A percentile compares a stretch with the other conserved stretches of the same genome.
phyloP scores from a whole-genome alignment of 768 basidiomycete species.

The Kwoniella sp. region DNA sequence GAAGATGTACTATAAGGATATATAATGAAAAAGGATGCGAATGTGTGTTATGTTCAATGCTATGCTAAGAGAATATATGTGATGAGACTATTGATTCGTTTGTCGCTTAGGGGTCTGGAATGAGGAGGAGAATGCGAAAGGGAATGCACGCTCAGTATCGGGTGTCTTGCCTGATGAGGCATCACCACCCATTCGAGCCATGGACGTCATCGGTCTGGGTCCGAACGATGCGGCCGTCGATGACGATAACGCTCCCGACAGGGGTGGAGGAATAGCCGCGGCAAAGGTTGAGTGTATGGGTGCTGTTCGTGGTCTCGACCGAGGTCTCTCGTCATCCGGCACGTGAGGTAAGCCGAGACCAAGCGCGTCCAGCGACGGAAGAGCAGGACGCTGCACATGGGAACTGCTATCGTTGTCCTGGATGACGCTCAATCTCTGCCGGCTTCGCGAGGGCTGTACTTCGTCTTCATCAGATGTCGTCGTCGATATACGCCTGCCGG shows the following conservation, averaged over 20 bases:
- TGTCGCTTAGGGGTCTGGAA: not conserved
- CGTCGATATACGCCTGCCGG: conserved; percentile 46
- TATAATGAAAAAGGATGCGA: not conserved
- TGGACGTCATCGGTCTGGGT: conserved; percentile 23
- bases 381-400: conserved; percentile 27
- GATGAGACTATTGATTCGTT: conserved; percentile 3
- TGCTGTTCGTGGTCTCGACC: conserved; percentile 39
- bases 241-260: conserved; percentile 17
- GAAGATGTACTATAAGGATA: not conserved
- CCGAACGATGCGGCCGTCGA: conserved; percentile 2
- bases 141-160: not conserved
- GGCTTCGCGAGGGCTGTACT: conserved; percentile 36
- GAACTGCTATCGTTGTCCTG: conserved; percentile 17
- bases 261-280: conserved; percentile 18
- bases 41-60: conserved; percentile 1
- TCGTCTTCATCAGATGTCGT: conserved; percentile 51
- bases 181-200: conserved; percentile 10
- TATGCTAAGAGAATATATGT: conserved; percentile 3
- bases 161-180: not conserved
- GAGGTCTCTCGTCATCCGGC: conserved; percentile 24
- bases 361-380: conserved; percentile 42
- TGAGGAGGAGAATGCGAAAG: conserved; percentile 15
- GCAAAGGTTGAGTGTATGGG: conserved; percentile 39
- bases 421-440: conserved; percentile 21
- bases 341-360: conserved; percentile 44